Evolutionary conservation across 2,329 filamentous ascomycete species (phyloP).

Genomic region (Cucurbitaria berberidis): DNA sequence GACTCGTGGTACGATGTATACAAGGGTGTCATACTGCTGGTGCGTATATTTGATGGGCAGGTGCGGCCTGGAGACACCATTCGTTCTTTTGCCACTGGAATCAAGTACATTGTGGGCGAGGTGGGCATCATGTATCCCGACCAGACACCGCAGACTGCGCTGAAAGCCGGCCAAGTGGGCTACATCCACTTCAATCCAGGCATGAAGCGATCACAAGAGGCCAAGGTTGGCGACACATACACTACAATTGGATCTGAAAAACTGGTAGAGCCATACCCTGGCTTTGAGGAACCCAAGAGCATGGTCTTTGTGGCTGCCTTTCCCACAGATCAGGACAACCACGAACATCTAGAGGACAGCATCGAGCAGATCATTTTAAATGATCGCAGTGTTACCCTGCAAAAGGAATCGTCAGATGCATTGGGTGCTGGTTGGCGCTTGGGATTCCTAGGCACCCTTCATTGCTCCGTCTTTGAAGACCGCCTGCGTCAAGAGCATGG

Average conservation of each 20-base stretch:
- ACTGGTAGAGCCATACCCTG: slow-evolving; percentile 79
- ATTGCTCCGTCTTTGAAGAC: slow-evolving; percentile 99
- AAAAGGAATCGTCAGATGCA: slow-evolving; percentile 93
- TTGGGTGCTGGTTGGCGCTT: slow-evolving; percentile 92
- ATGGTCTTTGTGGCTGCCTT: slow-evolving; percentile 99
- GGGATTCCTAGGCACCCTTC: slow-evolving; percentile 93
- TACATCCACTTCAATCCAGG: slow-evolving; percentile 98
- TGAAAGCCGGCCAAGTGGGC: slow-evolving; percentile 92
- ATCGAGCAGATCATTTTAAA: slow-evolving; percentile 94
- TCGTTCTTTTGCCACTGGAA: slow-evolving; percentile 84
- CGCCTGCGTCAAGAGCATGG: slow-evolving; percentile 93
- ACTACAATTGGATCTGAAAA: slow-evolving; percentile 80
- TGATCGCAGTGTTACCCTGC: slow-evolving; percentile 89
- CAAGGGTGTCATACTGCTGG: slow-evolving; percentile 88
- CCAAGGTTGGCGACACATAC: slow-evolving; percentile 94
- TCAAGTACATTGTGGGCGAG: slow-evolving; percentile 92
- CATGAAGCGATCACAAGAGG: slow-evolving; percentile 96
- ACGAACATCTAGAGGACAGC: slow-evolving; percentile 86
- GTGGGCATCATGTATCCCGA: slow-evolving; percentile 96
- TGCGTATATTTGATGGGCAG: slow-evolving; percentile 87
- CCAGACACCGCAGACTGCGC: slow-evolving; percentile 77
- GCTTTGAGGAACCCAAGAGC: slow-evolving; percentile 95
- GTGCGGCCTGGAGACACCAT: slow-evolving; percentile 83
- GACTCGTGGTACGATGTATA: slow-evolving; percentile 99
- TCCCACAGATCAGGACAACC: slow-evolving; percentile 88